Evolutionary conservation across 2,329 filamentous ascomycete species (phyloP).

Genomic region (Samsoniella hepiali): DNA sequence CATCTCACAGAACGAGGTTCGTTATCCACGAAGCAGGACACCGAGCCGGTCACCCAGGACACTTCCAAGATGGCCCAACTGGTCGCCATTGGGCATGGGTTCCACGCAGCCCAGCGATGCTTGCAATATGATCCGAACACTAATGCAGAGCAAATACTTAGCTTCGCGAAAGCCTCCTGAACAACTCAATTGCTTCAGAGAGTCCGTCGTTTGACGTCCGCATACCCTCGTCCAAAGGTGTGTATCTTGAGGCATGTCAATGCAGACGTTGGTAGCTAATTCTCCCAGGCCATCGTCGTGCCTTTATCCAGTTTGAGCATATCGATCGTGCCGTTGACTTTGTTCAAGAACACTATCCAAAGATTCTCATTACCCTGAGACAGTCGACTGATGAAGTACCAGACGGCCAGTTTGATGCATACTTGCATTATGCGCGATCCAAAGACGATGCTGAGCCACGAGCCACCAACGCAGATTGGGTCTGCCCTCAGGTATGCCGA

Average conservation of each 20-base stretch:
- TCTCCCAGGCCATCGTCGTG: constrained; percentile 37
- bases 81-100: constrained; percentile 9
- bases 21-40: constrained; percentile 24
- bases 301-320: constrained; percentile 42
- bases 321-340: constrained; percentile 40
- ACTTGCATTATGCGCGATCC: constrained; percentile 41
- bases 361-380: constrained; percentile 35
- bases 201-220: constrained; percentile 39
- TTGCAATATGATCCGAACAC: constrained; percentile 11
- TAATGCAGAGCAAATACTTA: constrained; percentile 22
- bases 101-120: constrained; percentile 4
- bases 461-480: constrained; percentile 31
- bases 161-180: constrained; percentile 38
- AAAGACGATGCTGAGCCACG: constrained; percentile 35
- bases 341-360: constrained; percentile 42
- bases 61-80: constrained; percentile 14
- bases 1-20: constrained; percentile 51
- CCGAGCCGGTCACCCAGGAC: constrained; percentile 21
- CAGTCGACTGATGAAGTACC: constrained; percentile 38
- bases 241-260: not conserved
- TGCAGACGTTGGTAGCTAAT: constrained; percentile 14
- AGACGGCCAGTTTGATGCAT: constrained; percentile 37
- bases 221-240: constrained; percentile 36
- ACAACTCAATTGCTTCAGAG: constrained; percentile 34
- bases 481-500: constrained; percentile 32